Evolutionary conservation across 257 asterid genomes (phyloP).

Genomic region (Solanum phureja): DNA sequence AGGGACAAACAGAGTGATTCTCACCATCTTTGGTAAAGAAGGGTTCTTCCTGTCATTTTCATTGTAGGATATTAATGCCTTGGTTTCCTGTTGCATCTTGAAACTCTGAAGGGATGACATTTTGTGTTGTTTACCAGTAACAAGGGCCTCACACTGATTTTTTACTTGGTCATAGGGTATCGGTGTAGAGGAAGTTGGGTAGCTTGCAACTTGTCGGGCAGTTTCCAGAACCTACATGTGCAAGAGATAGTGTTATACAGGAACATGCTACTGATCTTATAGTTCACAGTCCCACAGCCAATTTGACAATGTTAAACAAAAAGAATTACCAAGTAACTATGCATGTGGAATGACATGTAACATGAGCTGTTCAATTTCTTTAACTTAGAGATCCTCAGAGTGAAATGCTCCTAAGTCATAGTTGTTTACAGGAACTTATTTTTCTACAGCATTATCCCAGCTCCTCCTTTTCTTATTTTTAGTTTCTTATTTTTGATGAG

Average conservation of each 20-base stretch:
- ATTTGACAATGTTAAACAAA: background rate
- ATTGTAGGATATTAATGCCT: constrained; percentile 6
- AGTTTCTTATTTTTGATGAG: background rate
- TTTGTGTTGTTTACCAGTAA: constrained; percentile 36
- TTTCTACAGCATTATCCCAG: background rate
- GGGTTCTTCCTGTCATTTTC: constrained; percentile 14
- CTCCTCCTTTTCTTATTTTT: background rate
- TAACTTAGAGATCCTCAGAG: background rate
- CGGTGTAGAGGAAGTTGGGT: constrained; percentile 30
- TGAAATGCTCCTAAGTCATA: background rate
- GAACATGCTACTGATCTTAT: background rate
- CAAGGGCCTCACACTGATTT: constrained; percentile 42
- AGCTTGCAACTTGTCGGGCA: constrained; percentile 38
- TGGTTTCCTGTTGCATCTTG: constrained; percentile 28
- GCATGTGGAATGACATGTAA: background rate
- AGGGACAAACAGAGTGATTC: background rate
- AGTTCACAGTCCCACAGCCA: background rate
- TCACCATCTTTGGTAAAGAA: constrained; percentile 9
- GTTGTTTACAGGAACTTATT: background rate
- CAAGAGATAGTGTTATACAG: background rate
- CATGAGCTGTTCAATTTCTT: background rate
- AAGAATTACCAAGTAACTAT: background rate
- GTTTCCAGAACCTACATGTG: constrained; percentile 30
- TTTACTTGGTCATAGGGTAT: constrained; percentile 43
- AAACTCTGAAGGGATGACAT: constrained; percentile 38